phyloP scores from a whole-genome alignment of 2,329 filamentous ascomycete genomes.

The Zopfia rhizophila region DNA sequence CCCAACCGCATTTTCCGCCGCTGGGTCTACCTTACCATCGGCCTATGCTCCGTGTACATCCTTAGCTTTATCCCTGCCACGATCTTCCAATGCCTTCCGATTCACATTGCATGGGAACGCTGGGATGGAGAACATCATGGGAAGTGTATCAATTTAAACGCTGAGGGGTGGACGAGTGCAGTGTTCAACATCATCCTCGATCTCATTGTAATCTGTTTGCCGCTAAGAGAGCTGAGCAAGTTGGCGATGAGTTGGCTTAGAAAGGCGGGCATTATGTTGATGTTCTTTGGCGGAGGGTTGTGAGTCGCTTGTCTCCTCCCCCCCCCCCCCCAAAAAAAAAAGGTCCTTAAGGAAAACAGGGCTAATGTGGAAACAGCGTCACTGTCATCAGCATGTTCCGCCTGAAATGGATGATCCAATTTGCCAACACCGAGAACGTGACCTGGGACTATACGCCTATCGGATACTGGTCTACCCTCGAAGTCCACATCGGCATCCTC shows the following conservation, averaged over 20 bases:
- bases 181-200: constrained; percentile 46
- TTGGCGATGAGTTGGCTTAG: constrained; percentile 40
- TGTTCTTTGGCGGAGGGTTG: constrained; percentile 53
- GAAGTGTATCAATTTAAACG: constrained; percentile 36
- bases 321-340: constrained; percentile 2
- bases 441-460: constrained; percentile 47
- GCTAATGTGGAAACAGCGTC: constrained; percentile 39
- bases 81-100: constrained; percentile 33
- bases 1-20: constrained; percentile 29
- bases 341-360: background rate
- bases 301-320: constrained; percentile 36
- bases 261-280: constrained; percentile 48
- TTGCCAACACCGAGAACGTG: constrained; percentile 54
- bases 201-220: constrained; percentile 41
- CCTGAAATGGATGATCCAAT: constrained; percentile 55
- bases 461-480: constrained; percentile 40
- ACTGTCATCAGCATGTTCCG: constrained; percentile 58
- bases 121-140: constrained; percentile 41
- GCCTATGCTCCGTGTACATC: constrained; percentile 28
- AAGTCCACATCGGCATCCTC: constrained; percentile 40
- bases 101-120: constrained; percentile 33
- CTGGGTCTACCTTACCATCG: constrained; percentile 27
- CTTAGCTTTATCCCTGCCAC: constrained; percentile 29
- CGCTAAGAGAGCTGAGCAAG: constrained; percentile 40
- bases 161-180: constrained; percentile 40